Percentiles rank a stretch among this genome's conserved stretches.
These are phyloP conservation scores for Flaveria brownii DNA, from an alignment of 129 eudicot genomes.

Conservation along the genomic window DNA sequence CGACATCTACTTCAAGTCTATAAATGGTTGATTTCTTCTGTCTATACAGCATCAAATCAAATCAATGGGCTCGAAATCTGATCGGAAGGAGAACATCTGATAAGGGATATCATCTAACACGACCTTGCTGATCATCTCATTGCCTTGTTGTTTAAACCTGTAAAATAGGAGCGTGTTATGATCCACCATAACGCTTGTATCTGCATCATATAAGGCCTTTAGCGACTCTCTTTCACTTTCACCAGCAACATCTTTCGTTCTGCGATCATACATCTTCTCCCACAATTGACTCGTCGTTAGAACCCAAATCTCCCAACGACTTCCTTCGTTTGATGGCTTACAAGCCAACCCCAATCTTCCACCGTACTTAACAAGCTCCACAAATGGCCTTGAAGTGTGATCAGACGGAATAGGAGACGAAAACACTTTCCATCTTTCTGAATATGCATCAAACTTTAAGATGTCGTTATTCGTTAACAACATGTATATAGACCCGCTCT, in stretches of 20 bases:
- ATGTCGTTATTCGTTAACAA: neutral
- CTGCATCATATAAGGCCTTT: constrained; percentile 2
- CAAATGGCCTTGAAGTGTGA: neutral
- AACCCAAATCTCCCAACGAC: constrained; percentile 22
- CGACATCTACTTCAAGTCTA: no score
- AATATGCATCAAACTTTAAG: constrained; percentile 9
- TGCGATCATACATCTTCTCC: neutral
- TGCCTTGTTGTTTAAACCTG: neutral
- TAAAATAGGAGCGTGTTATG: neutral
- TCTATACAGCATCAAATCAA: neutral
- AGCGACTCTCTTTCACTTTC: neutral
- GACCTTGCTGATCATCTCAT: neutral
- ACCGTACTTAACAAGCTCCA: neutral
- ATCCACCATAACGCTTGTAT: constrained; percentile 16
- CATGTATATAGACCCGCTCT: constrained; percentile 23
- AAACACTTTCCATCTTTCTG: neutral
- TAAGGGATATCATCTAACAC: neutral
- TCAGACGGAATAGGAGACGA: neutral
- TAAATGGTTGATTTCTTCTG: neutral
- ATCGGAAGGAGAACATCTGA: constrained; percentile 5
- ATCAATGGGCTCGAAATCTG: constrained; percentile 13
- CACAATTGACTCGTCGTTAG: neutral
- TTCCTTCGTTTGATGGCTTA: neutral
- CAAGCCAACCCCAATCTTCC: constrained; percentile 20
- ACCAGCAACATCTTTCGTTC: constrained; percentile 8